Evolutionary conservation across 164 flowering plant species (phyloP).

Genomic region (Malania oleifera): DNA sequence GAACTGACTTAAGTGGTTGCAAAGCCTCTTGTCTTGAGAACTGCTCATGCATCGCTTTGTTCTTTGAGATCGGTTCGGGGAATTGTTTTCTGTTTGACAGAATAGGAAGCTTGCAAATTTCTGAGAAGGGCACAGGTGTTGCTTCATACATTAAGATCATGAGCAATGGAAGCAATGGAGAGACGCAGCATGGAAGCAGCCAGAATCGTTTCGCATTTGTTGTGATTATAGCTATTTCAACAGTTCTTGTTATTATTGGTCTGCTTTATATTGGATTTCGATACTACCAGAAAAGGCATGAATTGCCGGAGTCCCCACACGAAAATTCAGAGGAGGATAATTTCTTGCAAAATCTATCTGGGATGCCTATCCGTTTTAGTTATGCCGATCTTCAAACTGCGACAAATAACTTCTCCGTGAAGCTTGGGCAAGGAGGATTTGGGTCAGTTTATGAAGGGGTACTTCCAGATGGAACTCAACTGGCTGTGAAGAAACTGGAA

Average conservation of each 20-base stretch:
- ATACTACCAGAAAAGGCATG: slow-evolving; percentile 19
- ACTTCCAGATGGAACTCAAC: slow-evolving; percentile 43
- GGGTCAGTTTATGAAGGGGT: slow-evolving; percentile 61
- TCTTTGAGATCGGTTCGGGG: slow-evolving; percentile 41
- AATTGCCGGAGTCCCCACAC: slow-evolving; percentile 20
- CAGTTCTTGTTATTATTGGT: slow-evolving; percentile 28
- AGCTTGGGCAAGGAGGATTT: slow-evolving; percentile 71
- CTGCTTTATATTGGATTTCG: slow-evolving; percentile 26
- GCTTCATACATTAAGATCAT: slow-evolving; percentile 39
- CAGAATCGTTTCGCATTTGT: slow-evolving; percentile 21
- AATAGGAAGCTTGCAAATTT: slow-evolving; percentile 40
- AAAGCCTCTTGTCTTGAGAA: slow-evolving; percentile 37
- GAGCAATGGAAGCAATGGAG: slow-evolving; percentile 8
- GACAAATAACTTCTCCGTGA: slow-evolving; percentile 48
- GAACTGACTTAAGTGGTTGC: slow-evolving; percentile 41
- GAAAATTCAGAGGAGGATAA: slow-evolving; percentile 58
- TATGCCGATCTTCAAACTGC: slow-evolving; percentile 53
- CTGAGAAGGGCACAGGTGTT: slow-evolving; percentile 17
- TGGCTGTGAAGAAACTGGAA: slow-evolving; percentile 65
- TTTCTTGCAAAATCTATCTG: slow-evolving; percentile 46
- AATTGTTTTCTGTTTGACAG: slow-evolving; percentile 49
- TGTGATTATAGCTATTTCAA: slow-evolving; percentile 29
- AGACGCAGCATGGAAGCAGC: slow-evolving; percentile 10
- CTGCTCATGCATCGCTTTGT: slow-evolving; percentile 59
- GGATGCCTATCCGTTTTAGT: slow-evolving; percentile 55